A percentile compares a stretch with the other conserved stretches of the same genome.
Conservation (phyloP, 768 basidiomycete species). For the Calocybe cyanea region DNA sequence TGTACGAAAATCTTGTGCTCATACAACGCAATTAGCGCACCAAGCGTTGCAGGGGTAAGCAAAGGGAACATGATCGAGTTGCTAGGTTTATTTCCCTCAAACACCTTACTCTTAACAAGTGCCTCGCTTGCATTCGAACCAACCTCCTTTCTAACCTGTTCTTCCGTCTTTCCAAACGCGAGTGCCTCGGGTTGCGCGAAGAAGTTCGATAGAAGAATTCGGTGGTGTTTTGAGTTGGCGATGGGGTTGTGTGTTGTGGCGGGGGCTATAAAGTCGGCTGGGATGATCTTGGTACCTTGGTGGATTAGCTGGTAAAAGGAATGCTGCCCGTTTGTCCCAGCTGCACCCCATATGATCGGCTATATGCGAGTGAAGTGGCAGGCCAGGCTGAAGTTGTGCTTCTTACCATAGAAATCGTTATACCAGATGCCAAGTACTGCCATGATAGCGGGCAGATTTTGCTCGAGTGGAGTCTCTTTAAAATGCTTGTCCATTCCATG, state of each 20-base stretch:
- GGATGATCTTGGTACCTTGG: conserved; percentile 90
- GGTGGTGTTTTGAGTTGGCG: conserved; percentile 84
- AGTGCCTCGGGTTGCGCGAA: conserved; percentile 98
- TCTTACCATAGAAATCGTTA: conserved; percentile 89
- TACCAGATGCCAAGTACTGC: conserved; percentile 96
- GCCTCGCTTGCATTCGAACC: conserved; percentile 72
- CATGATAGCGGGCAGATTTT: conserved; percentile 89
- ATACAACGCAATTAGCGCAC: conserved; percentile 85
- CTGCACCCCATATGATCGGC: conserved; percentile 99
- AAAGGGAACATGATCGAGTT: conserved; percentile 95
- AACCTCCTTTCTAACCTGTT: conserved; percentile 70
- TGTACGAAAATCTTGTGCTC: conserved; percentile 99
- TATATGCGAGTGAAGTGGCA: conserved; percentile 24
- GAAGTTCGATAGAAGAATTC: conserved; percentile 96
- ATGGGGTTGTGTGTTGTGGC: conserved; percentile 90
- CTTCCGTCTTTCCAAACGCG: conserved; percentile 96
- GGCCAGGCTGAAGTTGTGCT: not conserved
- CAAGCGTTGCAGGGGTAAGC: conserved; percentile 86
- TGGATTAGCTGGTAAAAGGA: conserved; percentile 99
- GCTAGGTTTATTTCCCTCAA: conserved; percentile 95
- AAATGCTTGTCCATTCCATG: conserved; percentile 99
- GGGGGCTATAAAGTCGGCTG: conserved; percentile 90
- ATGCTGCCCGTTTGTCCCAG: conserved; percentile 98
- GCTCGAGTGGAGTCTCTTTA: conserved; percentile 79
- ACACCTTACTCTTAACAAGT: conserved; percentile 94